A percentile compares a stretch with the other conserved stretches of the same genome.
Conservation (phyloP, 306 rosid genomes). For the Quercus gilva region DNA sequence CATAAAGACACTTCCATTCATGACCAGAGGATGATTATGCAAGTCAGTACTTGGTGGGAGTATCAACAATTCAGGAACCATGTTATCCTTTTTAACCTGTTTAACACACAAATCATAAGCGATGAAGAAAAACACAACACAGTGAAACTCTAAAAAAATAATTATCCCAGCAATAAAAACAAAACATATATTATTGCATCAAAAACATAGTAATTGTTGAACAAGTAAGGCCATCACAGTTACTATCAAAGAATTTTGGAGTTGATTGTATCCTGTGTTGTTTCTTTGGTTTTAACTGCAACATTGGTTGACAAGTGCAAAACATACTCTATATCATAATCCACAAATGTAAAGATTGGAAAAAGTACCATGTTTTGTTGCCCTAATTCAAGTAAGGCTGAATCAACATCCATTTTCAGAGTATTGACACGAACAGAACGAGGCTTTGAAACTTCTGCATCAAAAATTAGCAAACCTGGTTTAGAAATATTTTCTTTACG, state of each 20-base stretch:
- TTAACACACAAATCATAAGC: constrained; percentile 17
- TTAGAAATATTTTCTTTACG: not conserved
- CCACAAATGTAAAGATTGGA: not conserved
- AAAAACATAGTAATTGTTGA: not conserved
- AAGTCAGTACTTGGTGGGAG: constrained; percentile 88
- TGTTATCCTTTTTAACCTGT: constrained; percentile 75
- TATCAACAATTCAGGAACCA: constrained; percentile 71
- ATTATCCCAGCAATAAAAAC: not conserved
- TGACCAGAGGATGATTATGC: constrained; percentile 77
- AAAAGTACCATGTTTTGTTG: constrained; percentile 50
- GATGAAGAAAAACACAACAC: not conserved
- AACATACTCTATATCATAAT: not conserved
- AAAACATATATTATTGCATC: not conserved
- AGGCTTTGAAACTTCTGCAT: constrained; percentile 65
- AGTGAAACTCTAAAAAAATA: not conserved
- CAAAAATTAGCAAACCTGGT: constrained; percentile 9
- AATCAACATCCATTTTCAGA: constrained; percentile 66
- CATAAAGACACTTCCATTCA: constrained; percentile 77
- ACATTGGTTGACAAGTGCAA: not conserved
- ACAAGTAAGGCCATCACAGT: not conserved
- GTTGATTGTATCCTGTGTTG: not conserved
- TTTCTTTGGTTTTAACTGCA: not conserved
- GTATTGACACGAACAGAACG: constrained; percentile 92
- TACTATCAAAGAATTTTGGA: not conserved
- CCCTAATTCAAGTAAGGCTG: constrained; percentile 61